Percentiles rank a stretch among this genome's conserved stretches.
phyloP scores from a whole-genome alignment of 495 filamentous ascomycete genomes.

The Hypoxylon fuscum region DNA sequence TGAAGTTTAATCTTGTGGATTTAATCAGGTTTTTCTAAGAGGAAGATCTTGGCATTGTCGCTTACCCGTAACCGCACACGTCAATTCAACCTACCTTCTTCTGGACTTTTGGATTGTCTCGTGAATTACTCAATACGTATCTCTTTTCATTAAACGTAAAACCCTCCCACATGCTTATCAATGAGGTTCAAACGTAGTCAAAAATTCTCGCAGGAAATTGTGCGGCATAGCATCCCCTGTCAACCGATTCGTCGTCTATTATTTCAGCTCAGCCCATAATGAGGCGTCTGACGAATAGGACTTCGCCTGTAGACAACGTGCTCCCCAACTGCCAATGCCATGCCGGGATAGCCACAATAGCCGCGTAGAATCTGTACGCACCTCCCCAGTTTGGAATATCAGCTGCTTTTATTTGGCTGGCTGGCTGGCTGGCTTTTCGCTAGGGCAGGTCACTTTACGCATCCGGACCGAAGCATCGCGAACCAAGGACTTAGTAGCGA shows the following conservation, averaged over 20 bases:
- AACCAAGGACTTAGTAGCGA: slow-evolving; percentile 3
- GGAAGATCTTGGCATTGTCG: too few relatives aligned
- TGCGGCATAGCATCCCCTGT: neutral
- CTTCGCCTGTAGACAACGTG: slow-evolving; percentile 21
- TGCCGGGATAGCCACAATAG: slow-evolving; percentile 5
- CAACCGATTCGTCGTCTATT: slow-evolving; percentile 14
- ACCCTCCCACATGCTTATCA: slow-evolving; percentile 21
- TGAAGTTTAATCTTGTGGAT: too few relatives aligned
- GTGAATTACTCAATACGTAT: neutral
- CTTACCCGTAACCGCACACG: too few relatives aligned
- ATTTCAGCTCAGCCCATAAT: slow-evolving; percentile 9
- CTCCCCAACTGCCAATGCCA: slow-evolving; percentile 3
- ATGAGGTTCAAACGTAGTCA: slow-evolving; percentile 9
- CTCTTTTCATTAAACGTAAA: neutral
- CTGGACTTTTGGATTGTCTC: too few relatives aligned
- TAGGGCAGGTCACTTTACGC: neutral
- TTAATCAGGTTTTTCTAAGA: too few relatives aligned
- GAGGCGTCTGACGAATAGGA: slow-evolving; percentile 29
- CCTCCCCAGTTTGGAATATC: slow-evolving; percentile 22
- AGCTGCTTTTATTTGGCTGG: neutral
- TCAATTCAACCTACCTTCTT: too few relatives aligned
- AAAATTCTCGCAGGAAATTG: neutral
- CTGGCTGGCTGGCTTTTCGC: slow-evolving; percentile 1
- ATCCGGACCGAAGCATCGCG: slow-evolving; percentile 2
- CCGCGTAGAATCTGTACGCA: neutral